Percentiles rank a stretch among this genome's conserved stretches.
These are phyloP conservation scores for Trichosporon faecale DNA, from an alignment of 1,284 basidiomycete species.

Conservation along the genomic window DNA sequence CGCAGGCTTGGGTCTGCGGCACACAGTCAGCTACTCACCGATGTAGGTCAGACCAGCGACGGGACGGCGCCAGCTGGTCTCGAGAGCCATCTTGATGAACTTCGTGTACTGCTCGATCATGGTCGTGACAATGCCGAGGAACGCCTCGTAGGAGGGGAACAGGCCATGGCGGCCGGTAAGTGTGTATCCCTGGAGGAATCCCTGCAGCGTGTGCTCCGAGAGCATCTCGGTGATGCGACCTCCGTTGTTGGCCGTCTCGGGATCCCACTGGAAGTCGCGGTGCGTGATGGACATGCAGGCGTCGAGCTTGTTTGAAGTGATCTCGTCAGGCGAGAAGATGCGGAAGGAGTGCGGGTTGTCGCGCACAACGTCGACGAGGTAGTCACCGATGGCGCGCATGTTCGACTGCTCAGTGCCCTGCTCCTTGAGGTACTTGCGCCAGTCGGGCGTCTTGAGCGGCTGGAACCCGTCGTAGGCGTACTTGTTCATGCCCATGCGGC, in stretches of 20 bases:
- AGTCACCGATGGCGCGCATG: constrained; percentile 57
- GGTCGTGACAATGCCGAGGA: constrained; percentile 52
- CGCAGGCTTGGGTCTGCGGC: too few species aligned
- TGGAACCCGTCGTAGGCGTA: constrained; percentile 63
- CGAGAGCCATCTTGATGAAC: constrained; percentile 75
- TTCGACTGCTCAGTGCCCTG: constrained; percentile 63
- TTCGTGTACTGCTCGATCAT: constrained; percentile 70
- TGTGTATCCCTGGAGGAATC: constrained; percentile 81
- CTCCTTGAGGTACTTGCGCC: constrained; percentile 59
- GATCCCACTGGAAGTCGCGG: constrained; percentile 27
- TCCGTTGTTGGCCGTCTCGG: constrained; percentile 23
- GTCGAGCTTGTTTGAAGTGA: constrained; percentile 85
- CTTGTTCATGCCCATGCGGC: constrained; percentile 45
- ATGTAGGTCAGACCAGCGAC: constrained; percentile 26
- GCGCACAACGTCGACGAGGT: constrained; percentile 55
- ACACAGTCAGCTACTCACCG: not conserved
- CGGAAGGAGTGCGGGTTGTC: constrained; percentile 71
- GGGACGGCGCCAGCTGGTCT: constrained; percentile 70
- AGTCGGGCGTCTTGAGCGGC: constrained; percentile 64
- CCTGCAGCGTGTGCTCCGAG: constrained; percentile 82
- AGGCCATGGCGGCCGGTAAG: constrained; percentile 66
- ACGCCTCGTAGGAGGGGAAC: constrained; percentile 83
- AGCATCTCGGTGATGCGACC: constrained; percentile 75
- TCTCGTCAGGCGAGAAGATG: constrained; percentile 81
- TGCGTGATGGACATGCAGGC: constrained; percentile 67